These are phyloP conservation scores for Leccinum variicolor DNA, from an alignment of 768 basidiomycete genomes.

Conservation along the genomic window DNA sequence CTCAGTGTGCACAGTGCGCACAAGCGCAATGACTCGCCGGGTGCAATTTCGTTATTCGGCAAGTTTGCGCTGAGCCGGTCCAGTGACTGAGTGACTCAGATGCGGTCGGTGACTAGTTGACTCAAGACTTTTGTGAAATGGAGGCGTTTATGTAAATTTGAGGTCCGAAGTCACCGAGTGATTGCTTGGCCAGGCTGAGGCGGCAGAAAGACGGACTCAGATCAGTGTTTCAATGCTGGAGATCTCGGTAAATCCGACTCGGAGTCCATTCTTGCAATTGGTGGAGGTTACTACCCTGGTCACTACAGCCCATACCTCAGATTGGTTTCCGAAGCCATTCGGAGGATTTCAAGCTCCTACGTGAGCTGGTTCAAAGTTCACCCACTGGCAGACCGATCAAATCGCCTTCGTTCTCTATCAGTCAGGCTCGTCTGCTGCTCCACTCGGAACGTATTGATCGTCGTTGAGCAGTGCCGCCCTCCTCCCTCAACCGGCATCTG, in stretches of 20 bases:
- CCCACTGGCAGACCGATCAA: neutral
- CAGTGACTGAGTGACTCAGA: too few species aligned
- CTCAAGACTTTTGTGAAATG: too few species aligned
- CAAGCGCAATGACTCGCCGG: too few species aligned
- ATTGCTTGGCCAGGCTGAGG: too few species aligned
- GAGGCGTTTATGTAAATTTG: too few species aligned
- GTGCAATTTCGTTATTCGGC: too few species aligned
- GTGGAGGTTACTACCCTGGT: neutral
- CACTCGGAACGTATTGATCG: neutral
- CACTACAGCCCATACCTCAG: neutral
- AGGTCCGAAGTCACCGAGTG: too few species aligned
- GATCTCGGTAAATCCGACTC: neutral
- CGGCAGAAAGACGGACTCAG: too few species aligned
- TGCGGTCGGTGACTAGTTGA: too few species aligned
- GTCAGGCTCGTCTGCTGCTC: neutral
- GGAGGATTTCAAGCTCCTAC: neutral
- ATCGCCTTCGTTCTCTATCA: neutral
- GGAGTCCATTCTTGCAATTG: neutral
- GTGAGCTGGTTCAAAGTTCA: neutral
- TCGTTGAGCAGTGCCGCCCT: conserved; percentile 1
- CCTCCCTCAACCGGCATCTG: neutral
- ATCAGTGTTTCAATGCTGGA: neutral
- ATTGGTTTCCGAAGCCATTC: neutral
- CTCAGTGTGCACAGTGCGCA: too few species aligned
- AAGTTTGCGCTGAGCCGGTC: too few species aligned